Percentiles rank a stretch among this genome's conserved stretches.
These are phyloP conservation scores for Teunomyces gatunensis DNA, from an alignment of 805 yeast species.

Conservation along the genomic window DNA sequence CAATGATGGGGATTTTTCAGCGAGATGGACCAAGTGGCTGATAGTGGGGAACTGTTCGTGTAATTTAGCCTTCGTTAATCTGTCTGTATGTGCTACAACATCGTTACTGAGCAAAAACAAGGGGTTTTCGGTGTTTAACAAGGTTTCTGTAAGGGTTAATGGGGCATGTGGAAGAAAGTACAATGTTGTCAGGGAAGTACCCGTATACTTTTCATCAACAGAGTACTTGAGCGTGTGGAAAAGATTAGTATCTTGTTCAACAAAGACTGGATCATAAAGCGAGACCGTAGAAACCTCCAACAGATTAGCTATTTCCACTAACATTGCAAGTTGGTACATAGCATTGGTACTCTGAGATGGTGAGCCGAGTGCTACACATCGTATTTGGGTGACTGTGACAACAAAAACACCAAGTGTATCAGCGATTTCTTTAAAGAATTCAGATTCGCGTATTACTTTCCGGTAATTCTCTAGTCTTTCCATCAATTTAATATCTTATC, in stretches of 20 bases:
- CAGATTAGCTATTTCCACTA: conserved; percentile 38
- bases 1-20: not conserved
- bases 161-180: conserved; percentile 80
- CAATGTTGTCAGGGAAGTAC: conserved; percentile 23
- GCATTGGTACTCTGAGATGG: conserved; percentile 60
- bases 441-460: not conserved
- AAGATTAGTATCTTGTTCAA: conserved; percentile 39
- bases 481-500: not conserved
- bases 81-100: conserved; percentile 51
- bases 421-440: not conserved
- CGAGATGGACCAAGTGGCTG: conserved; percentile 34
- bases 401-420: not conserved
- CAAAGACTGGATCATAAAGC: conserved; percentile 66
- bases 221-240: conserved; percentile 13
- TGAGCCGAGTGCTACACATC: conserved; percentile 74
- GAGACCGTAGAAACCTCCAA: conserved; percentile 31
- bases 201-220: conserved; percentile 16
- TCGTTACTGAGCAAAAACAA: conserved; percentile 50
- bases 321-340: conserved; percentile 61
- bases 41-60: conserved; percentile 43
- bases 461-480: not conserved
- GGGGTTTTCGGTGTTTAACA: conserved; percentile 36
- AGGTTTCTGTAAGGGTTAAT: conserved; percentile 44
- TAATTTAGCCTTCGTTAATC: conserved; percentile 44
- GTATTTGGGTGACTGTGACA: conserved; percentile 28